Evolutionary conservation across 306 rosid species (phyloP).

Genomic region (Trichosanthes truncata): DNA sequence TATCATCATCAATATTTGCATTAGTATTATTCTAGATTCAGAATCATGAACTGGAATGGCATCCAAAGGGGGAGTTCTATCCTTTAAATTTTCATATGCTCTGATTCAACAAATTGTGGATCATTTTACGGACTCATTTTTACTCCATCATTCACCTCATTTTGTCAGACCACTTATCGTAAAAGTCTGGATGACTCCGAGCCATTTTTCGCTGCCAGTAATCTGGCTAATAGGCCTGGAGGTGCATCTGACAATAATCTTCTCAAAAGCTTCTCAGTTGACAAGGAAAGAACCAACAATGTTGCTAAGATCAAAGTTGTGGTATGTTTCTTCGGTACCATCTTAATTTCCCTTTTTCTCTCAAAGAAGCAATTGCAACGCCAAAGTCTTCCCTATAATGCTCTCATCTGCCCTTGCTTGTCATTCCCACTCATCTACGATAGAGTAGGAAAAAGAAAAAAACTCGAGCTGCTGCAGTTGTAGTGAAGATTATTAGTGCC

Average conservation of each 20-base stretch:
- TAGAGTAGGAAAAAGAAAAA: neutral
- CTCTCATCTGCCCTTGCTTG: neutral
- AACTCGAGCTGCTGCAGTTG: neutral
- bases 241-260: slow-evolving; percentile 54
- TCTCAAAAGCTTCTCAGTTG: slow-evolving; percentile 55
- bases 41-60: neutral
- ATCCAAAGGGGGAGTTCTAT: neutral
- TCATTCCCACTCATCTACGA: neutral
- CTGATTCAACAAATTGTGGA: neutral
- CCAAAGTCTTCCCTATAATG: neutral
- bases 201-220: slow-evolving; percentile 44
- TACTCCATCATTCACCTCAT: slow-evolving; percentile 27
- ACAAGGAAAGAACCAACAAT: slow-evolving; percentile 78
- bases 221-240: slow-evolving; percentile 50
- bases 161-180: neutral
- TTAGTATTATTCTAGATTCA: neutral
- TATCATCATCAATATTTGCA: neutral
- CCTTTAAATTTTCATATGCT: neutral
- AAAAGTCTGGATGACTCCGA: slow-evolving; percentile 75
- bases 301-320: slow-evolving; percentile 99
- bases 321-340: slow-evolving; percentile 31
- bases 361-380: neutral
- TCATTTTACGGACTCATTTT: slow-evolving; percentile 11
- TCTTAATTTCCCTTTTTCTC: neutral
- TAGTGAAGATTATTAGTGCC: neutral